Conservation (phyloP, 1,284 basidiomycete genomes). For the Paramarasmius palmivorus region DNA sequence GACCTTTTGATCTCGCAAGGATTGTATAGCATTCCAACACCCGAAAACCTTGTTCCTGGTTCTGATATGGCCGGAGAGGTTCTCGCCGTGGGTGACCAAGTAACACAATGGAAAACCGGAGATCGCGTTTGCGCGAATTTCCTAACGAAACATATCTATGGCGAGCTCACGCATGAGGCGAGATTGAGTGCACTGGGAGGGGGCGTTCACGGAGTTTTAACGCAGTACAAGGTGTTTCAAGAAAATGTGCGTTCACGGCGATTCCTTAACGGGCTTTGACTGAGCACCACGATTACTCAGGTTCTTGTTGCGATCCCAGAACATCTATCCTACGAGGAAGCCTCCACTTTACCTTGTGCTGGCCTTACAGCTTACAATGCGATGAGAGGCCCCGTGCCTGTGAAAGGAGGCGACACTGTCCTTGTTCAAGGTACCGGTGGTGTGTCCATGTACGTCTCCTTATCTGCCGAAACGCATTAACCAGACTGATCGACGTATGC, state of each 20-base stretch:
- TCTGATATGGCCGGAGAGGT: background rate
- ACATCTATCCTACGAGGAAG: conserved; percentile 48
- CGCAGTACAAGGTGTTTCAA: too few species aligned
- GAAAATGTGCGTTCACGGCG: background rate
- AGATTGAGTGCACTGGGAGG: background rate
- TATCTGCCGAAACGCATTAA: background rate
- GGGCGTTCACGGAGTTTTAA: background rate
- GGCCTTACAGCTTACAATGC: conserved; percentile 48
- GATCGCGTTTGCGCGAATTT: background rate
- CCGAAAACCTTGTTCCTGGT: too few species aligned
- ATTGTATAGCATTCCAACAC: too few species aligned
- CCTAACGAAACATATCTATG: background rate
- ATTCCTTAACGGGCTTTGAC: background rate
- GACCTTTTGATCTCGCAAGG: conserved; percentile 30
- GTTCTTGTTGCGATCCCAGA: too few species aligned
- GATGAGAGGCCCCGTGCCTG: conserved; percentile 34
- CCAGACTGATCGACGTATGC: background rate
- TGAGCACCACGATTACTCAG: conserved; percentile 12
- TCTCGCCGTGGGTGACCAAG: background rate
- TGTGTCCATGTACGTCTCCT: conserved; percentile 38
- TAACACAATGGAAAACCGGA: too few species aligned
- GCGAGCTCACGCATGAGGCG: background rate
- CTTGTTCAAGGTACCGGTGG: conserved; percentile 51
- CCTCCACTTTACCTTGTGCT: conserved; percentile 42
- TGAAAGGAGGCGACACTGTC: conserved; percentile 40